phyloP scores from a whole-genome alignment of 1,139 yeast genomes.

The Suhomyces terraborum region DNA sequence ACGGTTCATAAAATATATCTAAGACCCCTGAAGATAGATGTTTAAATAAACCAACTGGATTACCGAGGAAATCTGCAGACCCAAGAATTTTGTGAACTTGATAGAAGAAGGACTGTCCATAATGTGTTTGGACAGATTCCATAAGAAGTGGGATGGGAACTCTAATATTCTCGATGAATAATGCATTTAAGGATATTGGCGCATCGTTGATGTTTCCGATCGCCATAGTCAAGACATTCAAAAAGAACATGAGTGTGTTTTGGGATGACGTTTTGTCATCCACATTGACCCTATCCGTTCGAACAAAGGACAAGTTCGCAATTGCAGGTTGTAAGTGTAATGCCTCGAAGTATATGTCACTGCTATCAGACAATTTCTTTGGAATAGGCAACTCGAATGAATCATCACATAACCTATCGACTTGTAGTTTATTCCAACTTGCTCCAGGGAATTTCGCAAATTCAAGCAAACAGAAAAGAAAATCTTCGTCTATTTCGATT shows the following conservation, averaged over 20 bases:
- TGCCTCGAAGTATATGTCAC: slow-evolving; percentile 88
- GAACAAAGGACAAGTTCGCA: slow-evolving; percentile 84
- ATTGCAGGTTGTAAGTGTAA: slow-evolving; percentile 91
- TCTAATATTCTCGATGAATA: slow-evolving; percentile 84
- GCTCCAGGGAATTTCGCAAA: slow-evolving; percentile 75
- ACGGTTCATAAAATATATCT: slow-evolving; percentile 97
- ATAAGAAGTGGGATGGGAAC: slow-evolving; percentile 77
- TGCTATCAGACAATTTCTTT: slow-evolving; percentile 53
- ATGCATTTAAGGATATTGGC: slow-evolving; percentile 85
- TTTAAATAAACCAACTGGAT: slow-evolving; percentile 95
- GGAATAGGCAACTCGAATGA: slow-evolving; percentile 72
- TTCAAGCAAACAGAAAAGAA: slow-evolving; percentile 78
- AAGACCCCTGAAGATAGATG: slow-evolving; percentile 91
- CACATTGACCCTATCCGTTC: slow-evolving; percentile 78
- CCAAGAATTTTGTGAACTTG: slow-evolving; percentile 93
- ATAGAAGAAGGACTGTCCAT: slow-evolving; percentile 88
- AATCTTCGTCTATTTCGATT: slow-evolving; percentile 91
- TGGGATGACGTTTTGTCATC: slow-evolving; percentile 57
- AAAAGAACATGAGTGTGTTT: slow-evolving; percentile 70
- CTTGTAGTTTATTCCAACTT: slow-evolving; percentile 55
- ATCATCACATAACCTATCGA: slow-evolving; percentile 64
- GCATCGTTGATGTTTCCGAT: slow-evolving; percentile 97
- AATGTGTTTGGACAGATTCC: slow-evolving; percentile 78
- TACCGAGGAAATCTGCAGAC: slow-evolving; percentile 93
- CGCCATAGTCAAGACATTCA: slow-evolving; percentile 92